phyloP scores from a whole-genome alignment of 1,284 basidiomycete genomes.

The Papiliotrema terrestris region DNA sequence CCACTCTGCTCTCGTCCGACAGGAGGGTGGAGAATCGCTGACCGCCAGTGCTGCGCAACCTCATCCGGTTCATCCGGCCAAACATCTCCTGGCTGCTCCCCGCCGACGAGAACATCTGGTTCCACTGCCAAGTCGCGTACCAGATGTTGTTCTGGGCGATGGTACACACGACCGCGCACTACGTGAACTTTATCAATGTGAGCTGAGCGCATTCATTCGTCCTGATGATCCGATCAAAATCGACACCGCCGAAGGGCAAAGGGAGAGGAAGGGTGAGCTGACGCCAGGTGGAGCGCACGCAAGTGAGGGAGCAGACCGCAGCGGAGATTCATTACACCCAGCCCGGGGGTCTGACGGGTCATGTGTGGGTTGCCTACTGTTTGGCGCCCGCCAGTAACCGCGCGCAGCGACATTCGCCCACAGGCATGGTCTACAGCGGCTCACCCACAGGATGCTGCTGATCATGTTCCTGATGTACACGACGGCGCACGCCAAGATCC shows the following conservation, averaged over 20 bases:
- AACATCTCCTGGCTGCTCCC: conserved; percentile 72
- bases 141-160: conserved; percentile 60
- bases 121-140: conserved; percentile 86
- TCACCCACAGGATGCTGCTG: conserved; percentile 65
- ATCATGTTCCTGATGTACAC: conserved; percentile 65
- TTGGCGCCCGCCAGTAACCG: too few relatives aligned
- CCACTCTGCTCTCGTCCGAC: too few relatives aligned
- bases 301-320: conserved; percentile 70
- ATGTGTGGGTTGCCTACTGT: conserved; percentile 59
- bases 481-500: conserved; percentile 76
- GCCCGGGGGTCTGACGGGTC: conserved; percentile 78
- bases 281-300: conserved; percentile 10
- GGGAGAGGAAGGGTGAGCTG: neutral
- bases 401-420: too few relatives aligned
- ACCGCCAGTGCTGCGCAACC: conserved; percentile 64
- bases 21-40: too few relatives aligned
- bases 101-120: conserved; percentile 87
- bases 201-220: conserved; percentile 12
- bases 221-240: too few relatives aligned
- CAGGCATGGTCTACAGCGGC: too few relatives aligned
- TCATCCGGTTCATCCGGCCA: conserved; percentile 74
- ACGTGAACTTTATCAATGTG: conserved; percentile 85
- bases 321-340: conserved; percentile 80
- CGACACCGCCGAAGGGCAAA: too few relatives aligned
- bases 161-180: conserved; percentile 83